These are phyloP conservation scores for Colletotrichum sp. DNA, from an alignment of 2,329 filamentous ascomycete genomes.

Conservation along the genomic window DNA sequence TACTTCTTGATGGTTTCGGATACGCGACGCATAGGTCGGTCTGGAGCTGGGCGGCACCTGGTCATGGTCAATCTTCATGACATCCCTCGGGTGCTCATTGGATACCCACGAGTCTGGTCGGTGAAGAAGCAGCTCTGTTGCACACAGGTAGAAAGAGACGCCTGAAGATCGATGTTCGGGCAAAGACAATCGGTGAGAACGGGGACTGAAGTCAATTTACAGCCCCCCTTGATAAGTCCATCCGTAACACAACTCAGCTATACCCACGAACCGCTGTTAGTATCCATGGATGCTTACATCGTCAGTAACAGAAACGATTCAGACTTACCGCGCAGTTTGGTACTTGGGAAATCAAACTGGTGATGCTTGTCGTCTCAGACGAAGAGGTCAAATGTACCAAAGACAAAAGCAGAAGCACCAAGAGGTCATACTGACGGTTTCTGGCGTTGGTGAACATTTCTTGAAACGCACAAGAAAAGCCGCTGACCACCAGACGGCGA, in stretches of 20 bases:
- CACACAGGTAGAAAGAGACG: slow-evolving; percentile 17
- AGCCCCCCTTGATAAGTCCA: neutral
- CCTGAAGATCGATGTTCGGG: slow-evolving; percentile 9
- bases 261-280: neutral
- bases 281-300: accelerated
- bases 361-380: neutral
- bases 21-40: slow-evolving; percentile 17
- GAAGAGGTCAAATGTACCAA: neutral
- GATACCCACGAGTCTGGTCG: slow-evolving; percentile 14
- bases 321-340: neutral
- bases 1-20: slow-evolving; percentile 13
- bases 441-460: neutral
- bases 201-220: slow-evolving; percentile 9
- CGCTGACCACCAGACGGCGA: neutral
- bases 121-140: slow-evolving; percentile 14
- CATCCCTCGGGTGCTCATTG: neutral
- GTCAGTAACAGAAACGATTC: accelerated
- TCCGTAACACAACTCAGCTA: neutral
- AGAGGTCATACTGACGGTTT: neutral
- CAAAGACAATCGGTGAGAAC: slow-evolving; percentile 19
- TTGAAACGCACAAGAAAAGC: neutral
- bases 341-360: neutral
- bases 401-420: neutral
- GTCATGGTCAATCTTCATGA: neutral
- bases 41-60: neutral